Conservation (phyloP, 345 rosid genomes). For the Microcos paniculata region DNA sequence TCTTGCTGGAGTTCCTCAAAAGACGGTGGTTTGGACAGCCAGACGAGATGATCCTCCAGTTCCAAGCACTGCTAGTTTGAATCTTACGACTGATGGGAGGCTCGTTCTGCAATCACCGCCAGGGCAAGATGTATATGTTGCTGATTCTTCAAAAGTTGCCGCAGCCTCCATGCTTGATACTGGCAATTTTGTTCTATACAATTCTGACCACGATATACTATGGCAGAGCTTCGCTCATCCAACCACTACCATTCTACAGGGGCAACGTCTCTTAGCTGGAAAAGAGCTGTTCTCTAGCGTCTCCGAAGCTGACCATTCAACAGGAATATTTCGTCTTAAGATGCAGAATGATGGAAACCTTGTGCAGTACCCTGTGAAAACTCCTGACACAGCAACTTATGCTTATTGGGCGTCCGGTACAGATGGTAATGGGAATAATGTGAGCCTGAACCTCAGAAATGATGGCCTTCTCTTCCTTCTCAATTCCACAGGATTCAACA, state of each 20-base stretch:
- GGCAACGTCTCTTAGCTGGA: slow-evolving; percentile 25
- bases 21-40: slow-evolving; percentile 1
- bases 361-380: slow-evolving; percentile 17
- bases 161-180: slow-evolving; percentile 15
- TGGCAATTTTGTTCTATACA: slow-evolving; percentile 38
- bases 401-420: slow-evolving; percentile 8
- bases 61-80: neutral
- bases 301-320: too few species aligned
- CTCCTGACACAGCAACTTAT: slow-evolving; percentile 11
- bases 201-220: neutral
- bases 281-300: slow-evolving; percentile 21
- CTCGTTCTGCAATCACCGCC: neutral
- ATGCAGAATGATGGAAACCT: slow-evolving; percentile 31
- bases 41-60: slow-evolving; percentile 4
- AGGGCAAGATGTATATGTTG: neutral
- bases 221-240: slow-evolving; percentile 44
- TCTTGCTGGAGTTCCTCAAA: neutral
- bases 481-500: slow-evolving; percentile 6
- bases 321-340: slow-evolving; percentile 1
- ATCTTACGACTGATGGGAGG: neutral
- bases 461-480: slow-evolving; percentile 10
- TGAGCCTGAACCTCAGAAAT: slow-evolving; percentile 17
- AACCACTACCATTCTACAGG: slow-evolving; percentile 35
- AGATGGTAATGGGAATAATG: neutral
- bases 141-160: neutral